A percentile compares a stretch with the other conserved stretches of the same genome.
Conservation (phyloP, 169 alveolate genomes). For the Plasmodium inui region DNA sequence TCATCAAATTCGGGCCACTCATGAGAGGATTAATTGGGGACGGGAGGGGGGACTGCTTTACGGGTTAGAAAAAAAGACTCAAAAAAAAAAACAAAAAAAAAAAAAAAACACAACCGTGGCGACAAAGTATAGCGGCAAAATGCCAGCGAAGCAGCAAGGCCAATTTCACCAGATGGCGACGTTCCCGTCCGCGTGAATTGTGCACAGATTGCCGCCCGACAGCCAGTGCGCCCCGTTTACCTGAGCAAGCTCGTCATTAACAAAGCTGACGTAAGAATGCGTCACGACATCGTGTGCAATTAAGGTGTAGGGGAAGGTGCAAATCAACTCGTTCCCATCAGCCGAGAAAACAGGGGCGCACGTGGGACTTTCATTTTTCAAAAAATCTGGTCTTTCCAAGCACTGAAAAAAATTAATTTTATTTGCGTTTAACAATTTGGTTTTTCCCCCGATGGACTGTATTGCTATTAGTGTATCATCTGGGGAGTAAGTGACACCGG, state of each 20-base stretch:
- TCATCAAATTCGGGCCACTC: background rate
- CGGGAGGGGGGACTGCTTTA: background rate
- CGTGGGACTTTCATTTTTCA: background rate
- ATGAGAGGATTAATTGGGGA: too few species aligned
- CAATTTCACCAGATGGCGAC: slow-evolving; percentile 2
- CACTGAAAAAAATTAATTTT: slow-evolving; percentile 11
- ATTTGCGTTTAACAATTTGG: slow-evolving; percentile 20
- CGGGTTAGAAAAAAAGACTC: background rate
- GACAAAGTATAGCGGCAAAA: background rate
- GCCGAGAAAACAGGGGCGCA: background rate
- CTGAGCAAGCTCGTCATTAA: slow-evolving; percentile 7
- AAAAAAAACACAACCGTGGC: too few species aligned
- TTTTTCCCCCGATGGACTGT: slow-evolving; percentile 7
- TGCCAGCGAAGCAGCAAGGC: too few species aligned
- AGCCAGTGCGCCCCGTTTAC: slow-evolving; percentile 12
- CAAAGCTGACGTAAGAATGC: slow-evolving; percentile 3
- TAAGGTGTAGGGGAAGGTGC: slow-evolving; percentile 1
- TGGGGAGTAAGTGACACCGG: slow-evolving; percentile 13
- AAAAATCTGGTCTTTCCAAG: slow-evolving; percentile 7
- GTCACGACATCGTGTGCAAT: slow-evolving; percentile 10
- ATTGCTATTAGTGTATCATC: slow-evolving; percentile 18
- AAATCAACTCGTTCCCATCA: slow-evolving; percentile 11
- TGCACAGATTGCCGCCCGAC: background rate
- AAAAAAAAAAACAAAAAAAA: background rate
- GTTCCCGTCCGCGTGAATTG: slow-evolving; percentile 10